Conservation (phyloP, 2,329 filamentous ascomycete genomes). For the Venturia pyrina region DNA sequence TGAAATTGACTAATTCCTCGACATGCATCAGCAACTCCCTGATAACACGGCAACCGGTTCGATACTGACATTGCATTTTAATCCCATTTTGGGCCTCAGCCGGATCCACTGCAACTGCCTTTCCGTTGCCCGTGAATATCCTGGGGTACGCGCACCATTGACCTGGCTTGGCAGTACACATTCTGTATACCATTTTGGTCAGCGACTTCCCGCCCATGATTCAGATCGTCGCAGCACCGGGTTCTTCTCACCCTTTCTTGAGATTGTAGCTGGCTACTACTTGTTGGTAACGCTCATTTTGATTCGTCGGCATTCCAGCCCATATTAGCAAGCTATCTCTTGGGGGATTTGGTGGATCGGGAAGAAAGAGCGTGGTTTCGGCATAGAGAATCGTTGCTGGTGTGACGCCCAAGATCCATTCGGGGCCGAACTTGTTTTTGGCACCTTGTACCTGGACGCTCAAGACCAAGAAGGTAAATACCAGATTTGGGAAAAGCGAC, state of each 20-base stretch:
- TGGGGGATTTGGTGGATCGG: not conserved
- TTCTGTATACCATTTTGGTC: not conserved
- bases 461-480: not conserved
- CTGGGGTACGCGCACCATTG: constrained; percentile 2
- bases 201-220: not conserved
- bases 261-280: not conserved
- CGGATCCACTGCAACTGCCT: not conserved
- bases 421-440: not conserved
- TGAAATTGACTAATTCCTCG: not conserved
- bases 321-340: constrained; percentile 1
- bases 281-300: not conserved
- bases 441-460: not conserved
- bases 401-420: not conserved
- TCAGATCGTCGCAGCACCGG: not conserved
- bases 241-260: not conserved
- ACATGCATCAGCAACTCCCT: not conserved
- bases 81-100: not conserved
- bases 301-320: constrained; percentile 1
- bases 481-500: not conserved
- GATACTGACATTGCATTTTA: not conserved
- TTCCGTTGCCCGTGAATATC: not conserved
- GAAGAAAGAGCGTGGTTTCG: constrained; percentile 4
- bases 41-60: not conserved
- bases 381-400: not conserved
- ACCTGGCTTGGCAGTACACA: not conserved